These are phyloP conservation scores for Microdochium nivale DNA, from an alignment of 2,329 filamentous ascomycete genomes.

Conservation along the genomic window DNA sequence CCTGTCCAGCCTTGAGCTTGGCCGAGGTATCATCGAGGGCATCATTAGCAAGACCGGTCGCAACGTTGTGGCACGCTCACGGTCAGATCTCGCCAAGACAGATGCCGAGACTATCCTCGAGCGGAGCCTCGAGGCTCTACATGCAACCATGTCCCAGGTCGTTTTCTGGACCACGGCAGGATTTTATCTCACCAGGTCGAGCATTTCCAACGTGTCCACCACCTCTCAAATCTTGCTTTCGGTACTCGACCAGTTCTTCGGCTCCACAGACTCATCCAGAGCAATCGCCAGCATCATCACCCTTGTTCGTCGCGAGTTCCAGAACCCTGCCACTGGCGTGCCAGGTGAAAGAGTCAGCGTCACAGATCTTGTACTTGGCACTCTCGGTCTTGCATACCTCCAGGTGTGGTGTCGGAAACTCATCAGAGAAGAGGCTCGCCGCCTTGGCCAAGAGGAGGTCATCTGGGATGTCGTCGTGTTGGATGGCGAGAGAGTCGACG, in stretches of 20 bases:
- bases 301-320: constrained; percentile 54
- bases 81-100: constrained; percentile 35
- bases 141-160: constrained; percentile 47
- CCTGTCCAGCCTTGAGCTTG: constrained; percentile 47
- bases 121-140: constrained; percentile 45
- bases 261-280: constrained; percentile 60
- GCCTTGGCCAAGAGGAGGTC: constrained; percentile 42
- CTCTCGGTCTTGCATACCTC: constrained; percentile 53
- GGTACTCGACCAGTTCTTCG: constrained; percentile 55
- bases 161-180: constrained; percentile 54
- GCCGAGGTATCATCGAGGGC: constrained; percentile 44
- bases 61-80: constrained; percentile 35
- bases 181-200: constrained; percentile 48
- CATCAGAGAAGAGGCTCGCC: constrained; percentile 38
- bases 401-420: constrained; percentile 47
- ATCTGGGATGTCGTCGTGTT: constrained; percentile 61
- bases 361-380: constrained; percentile 49
- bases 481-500: constrained; percentile 47
- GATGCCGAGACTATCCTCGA: constrained; percentile 51
- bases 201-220: constrained; percentile 45
- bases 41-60: constrained; percentile 43
- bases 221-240: constrained; percentile 49
- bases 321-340: constrained; percentile 50
- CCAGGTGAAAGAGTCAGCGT: constrained; percentile 52
- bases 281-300: constrained; percentile 60